Conservation (phyloP, 2,329 filamentous ascomycete species). For the Penicillium sp. region DNA sequence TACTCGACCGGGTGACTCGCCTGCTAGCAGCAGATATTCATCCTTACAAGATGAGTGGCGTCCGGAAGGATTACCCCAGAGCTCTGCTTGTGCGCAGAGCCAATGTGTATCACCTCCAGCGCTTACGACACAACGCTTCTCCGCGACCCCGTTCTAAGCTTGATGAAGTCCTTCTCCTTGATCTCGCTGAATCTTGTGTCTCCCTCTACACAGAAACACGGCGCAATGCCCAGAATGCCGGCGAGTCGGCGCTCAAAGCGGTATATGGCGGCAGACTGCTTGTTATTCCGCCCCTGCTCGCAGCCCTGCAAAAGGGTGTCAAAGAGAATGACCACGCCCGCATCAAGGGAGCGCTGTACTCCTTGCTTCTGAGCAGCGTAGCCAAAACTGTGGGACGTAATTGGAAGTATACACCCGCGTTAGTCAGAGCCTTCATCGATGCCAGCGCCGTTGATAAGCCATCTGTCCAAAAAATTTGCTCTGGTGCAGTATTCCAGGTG, state of each 20-base stretch:
- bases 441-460: constrained; percentile 88
- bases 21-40: constrained; percentile 82
- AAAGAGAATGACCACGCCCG: constrained; percentile 77
- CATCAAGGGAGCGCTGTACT: constrained; percentile 93
- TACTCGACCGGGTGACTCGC: constrained; percentile 79
- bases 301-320: constrained; percentile 72
- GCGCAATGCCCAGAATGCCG: constrained; percentile 84
- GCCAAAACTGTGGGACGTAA: constrained; percentile 83
- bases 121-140: constrained; percentile 88
- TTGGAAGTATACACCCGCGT: constrained; percentile 89
- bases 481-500: constrained; percentile 75
- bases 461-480: constrained; percentile 85
- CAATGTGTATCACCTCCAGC: constrained; percentile 89
- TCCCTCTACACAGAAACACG: constrained; percentile 94
- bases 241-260: constrained; percentile 88
- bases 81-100: constrained; percentile 89
- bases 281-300: constrained; percentile 82
- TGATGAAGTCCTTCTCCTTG: constrained; percentile 77
- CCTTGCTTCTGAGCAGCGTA: constrained; percentile 80
- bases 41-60: constrained; percentile 89
- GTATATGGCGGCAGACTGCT: constrained; percentile 82
- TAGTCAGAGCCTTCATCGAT: constrained; percentile 85
- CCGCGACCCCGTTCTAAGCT: constrained; percentile 85
- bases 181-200: constrained; percentile 83
- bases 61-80: constrained; percentile 87